A percentile compares a stretch with the other conserved stretches of the same genome.
These are phyloP conservation scores for Tripterygium wilfordii DNA, from an alignment of 177 flowering plant species.

Conservation along the genomic window DNA sequence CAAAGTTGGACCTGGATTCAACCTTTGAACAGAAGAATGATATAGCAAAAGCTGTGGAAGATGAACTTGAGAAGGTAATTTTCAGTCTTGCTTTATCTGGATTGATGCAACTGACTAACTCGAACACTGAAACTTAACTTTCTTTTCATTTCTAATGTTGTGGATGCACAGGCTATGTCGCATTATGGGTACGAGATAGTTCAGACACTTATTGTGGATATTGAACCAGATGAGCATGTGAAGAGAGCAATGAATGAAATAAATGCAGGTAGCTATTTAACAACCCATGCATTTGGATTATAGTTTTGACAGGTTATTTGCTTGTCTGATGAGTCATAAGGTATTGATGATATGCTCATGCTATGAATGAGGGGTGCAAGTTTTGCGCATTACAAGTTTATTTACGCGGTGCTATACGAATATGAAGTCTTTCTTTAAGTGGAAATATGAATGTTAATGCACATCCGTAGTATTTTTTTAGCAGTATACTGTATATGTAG, in stretches of 20 bases:
- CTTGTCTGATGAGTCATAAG: not conserved
- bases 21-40: slow-evolving; percentile 67
- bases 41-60: slow-evolving; percentile 56
- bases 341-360: no score
- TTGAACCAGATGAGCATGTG: slow-evolving; percentile 66
- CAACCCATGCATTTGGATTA: not conserved
- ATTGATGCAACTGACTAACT: not conserved
- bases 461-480: no score
- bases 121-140: not conserved
- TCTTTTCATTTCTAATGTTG: not conserved
- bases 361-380: no score
- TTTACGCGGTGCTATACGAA: no score
- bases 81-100: not conserved
- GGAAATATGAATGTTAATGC: no score
- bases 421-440: no score
- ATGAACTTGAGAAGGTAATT: slow-evolving; percentile 54
- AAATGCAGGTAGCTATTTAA: slow-evolving; percentile 69
- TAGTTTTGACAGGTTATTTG: not conserved
- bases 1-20: slow-evolving; percentile 51
- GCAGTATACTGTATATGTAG: no score
- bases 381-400: no score
- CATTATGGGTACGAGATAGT: slow-evolving; percentile 68
- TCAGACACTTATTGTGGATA: slow-evolving; percentile 74
- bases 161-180: slow-evolving; percentile 58
- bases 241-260: slow-evolving; percentile 81